phyloP scores from a whole-genome alignment of 1,139 yeast species.

The Yamadazyma conglobata region DNA sequence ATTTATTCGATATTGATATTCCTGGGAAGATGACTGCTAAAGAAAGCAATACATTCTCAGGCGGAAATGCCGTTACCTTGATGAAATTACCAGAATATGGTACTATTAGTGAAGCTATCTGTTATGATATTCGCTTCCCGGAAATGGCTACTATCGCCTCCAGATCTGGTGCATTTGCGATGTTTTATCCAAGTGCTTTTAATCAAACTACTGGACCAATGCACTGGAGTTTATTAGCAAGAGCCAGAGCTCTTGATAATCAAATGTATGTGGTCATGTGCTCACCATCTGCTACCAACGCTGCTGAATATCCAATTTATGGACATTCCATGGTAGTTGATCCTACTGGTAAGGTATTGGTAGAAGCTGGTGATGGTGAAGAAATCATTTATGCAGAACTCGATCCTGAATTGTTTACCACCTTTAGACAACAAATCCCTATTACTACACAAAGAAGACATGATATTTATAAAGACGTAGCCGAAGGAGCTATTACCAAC shows the following conservation, averaged over 20 bases:
- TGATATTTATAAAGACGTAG: slow-evolving; percentile 22
- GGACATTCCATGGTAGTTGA: slow-evolving; percentile 81
- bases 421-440: slow-evolving; percentile 22
- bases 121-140: slow-evolving; percentile 83
- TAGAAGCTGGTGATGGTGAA: slow-evolving; percentile 39
- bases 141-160: slow-evolving; percentile 59
- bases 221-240: slow-evolving; percentile 77
- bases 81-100: slow-evolving; percentile 34
- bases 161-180: slow-evolving; percentile 57
- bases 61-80: slow-evolving; percentile 61
- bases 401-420: slow-evolving; percentile 19
- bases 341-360: slow-evolving; percentile 79
- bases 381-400: slow-evolving; percentile 24
- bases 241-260: slow-evolving; percentile 78
- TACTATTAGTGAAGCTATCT: slow-evolving; percentile 64
- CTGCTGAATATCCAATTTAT: slow-evolving; percentile 62
- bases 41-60: slow-evolving; percentile 73
- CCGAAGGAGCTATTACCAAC: slow-evolving; percentile 12
- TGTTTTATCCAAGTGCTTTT: slow-evolving; percentile 84
- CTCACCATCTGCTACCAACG: slow-evolving; percentile 54
- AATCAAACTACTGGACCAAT: slow-evolving; percentile 83
- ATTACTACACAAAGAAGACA: slow-evolving; percentile 23
- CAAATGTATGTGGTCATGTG: slow-evolving; percentile 74
- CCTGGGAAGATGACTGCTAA: slow-evolving; percentile 62
- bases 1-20: slow-evolving; percentile 79